These are phyloP conservation scores for Suillus lakei DNA, from an alignment of 768 basidiomycete species.

Conservation along the genomic window DNA sequence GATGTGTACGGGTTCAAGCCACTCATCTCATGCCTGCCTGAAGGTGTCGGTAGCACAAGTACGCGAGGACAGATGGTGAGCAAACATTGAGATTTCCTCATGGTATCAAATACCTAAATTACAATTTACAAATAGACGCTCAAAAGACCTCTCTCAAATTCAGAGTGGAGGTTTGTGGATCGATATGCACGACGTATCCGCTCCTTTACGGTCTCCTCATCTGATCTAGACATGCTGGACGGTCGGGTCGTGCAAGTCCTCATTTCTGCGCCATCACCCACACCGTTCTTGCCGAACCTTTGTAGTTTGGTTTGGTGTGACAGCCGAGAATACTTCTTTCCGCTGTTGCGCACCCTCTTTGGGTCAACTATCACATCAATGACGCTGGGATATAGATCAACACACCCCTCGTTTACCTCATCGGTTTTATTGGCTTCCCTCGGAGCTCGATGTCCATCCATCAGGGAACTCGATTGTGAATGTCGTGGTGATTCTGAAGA, in stretches of 20 bases:
- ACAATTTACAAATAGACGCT: neutral
- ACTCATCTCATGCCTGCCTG: neutral
- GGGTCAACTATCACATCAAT: neutral
- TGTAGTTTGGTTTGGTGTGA: neutral
- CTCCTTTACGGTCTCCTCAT: neutral
- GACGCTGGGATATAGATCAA: neutral
- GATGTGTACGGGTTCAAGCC: neutral
- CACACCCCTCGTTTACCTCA: neutral
- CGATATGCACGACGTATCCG: neutral
- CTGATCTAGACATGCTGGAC: neutral
- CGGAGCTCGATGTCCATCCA: neutral
- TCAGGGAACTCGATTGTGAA: neutral
- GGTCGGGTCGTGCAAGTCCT: neutral
- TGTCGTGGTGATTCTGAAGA: neutral
- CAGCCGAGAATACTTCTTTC: neutral
- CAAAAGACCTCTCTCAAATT: neutral
- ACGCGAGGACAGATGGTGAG: neutral
- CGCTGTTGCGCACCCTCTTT: neutral
- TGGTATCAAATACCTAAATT: neutral
- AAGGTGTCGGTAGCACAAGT: neutral
- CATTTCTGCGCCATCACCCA: neutral
- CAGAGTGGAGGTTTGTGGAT: constrained; percentile 1
- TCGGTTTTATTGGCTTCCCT: neutral
- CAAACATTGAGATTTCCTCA: neutral
- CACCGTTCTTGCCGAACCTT: constrained; percentile 4